Base-by-base conservation (phyloP, 2,329 filamentous ascomycete species). In the Fusarium sp. region DNA sequence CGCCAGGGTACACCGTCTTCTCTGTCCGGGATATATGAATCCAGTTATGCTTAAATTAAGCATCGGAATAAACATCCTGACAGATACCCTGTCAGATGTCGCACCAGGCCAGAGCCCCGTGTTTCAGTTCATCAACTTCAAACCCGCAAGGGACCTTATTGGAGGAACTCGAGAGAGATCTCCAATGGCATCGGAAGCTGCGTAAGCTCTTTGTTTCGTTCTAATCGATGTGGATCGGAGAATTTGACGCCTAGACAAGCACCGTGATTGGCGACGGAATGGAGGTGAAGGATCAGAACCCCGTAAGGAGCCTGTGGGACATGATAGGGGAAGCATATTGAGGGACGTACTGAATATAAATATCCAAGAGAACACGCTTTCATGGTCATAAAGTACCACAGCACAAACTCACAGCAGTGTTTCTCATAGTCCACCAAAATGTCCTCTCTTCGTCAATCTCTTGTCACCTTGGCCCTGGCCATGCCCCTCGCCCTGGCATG, bases 401-500 rank as follows among this genome's bases (percentile, higher is more conserved):
- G 18, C 42, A 50, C 45, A 50, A 18, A 27, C 45, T 27, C 45
- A 2, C 42, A 20, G 5, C 40, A 56, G 52, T 22, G 10, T 56
- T 35, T 24, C 7, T 22, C 9, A 35, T 4, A 24, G 2, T 34
- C 34, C 10, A 18, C 27, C 22, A 62, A 54, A 9, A 62, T 62
- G 60, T 35, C 24, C 31, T 62, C 35, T 6, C 47, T 50, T 62
- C 60, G 60, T 10, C 42, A 62, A 18, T 62, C 45, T 4, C 45
- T 62, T 14, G 45, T 47, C 45, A 47, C 31, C n/a, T 27, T 67
- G 52, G 80, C 68, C 10, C 31, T 66, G 22, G 63, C 45, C 35
- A 45, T 72, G 20, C 74, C 77, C n/a, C 37, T 63, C 14, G 67
- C 86, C 82, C 22, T 75, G 35, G 74, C 68, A n/a, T 76, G 72